These are phyloP conservation scores for Purshia tridentata DNA, from an alignment of 306 rosid species.

Conservation along the genomic window DNA sequence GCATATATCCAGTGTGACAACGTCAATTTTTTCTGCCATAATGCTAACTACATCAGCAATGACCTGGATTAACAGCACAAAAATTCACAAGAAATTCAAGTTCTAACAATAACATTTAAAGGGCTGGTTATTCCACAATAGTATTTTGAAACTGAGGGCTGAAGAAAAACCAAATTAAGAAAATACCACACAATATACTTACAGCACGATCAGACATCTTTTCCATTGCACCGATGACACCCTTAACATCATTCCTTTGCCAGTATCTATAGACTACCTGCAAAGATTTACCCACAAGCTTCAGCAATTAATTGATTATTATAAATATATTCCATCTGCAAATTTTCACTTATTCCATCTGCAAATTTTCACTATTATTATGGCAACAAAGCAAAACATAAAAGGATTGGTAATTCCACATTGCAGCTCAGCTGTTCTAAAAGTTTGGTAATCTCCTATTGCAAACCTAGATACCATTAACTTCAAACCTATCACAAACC, in stretches of 20 bases:
- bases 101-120: conserved; percentile 12
- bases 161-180: conserved; percentile 4
- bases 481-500: conserved; percentile 2
- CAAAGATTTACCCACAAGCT: conserved; percentile 31
- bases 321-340: not conserved
- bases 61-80: conserved; percentile 57
- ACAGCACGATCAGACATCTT: conserved; percentile 95
- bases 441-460: not conserved
- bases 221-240: conserved; percentile 74
- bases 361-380: not conserved
- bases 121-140: conserved; percentile 1
- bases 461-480: not conserved
- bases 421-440: not conserved
- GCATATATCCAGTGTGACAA: conserved; percentile 82
- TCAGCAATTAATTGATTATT: conserved; percentile 26
- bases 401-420: not conserved
- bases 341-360: not conserved
- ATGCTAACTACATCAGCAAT: conserved; percentile 87
- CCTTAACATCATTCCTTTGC: conserved; percentile 92
- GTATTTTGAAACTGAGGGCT: conserved; percentile 14
- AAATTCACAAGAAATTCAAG: conserved; percentile 9
- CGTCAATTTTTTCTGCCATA: conserved; percentile 68
- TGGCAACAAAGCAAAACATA: not conserved
- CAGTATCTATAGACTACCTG: conserved; percentile 86
- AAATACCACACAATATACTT: conserved; percentile 37